Evolutionary conservation across 2,329 filamentous ascomycete genomes (phyloP).

Genomic region (Talaromyces marneffei): DNA sequence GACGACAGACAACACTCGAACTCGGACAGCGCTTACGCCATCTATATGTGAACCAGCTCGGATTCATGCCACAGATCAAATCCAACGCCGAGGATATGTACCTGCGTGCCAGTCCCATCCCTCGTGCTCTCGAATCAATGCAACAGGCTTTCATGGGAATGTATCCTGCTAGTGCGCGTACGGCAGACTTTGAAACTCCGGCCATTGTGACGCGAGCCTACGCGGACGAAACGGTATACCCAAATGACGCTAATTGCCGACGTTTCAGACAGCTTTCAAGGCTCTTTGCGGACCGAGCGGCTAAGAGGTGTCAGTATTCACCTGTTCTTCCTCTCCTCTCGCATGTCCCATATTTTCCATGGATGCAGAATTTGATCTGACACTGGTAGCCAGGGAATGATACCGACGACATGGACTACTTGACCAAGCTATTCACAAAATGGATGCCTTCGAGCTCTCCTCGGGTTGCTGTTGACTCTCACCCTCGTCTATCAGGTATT

Average conservation of each 20-base stretch:
- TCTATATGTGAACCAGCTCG: conserved; percentile 69
- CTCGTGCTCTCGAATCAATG: conserved; percentile 69
- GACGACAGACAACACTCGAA: conserved; percentile 64
- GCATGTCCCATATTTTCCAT: neutral
- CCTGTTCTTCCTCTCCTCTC: neutral
- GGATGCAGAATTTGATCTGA: neutral
- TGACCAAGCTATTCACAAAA: conserved; percentile 70
- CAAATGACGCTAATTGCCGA: conserved; percentile 68
- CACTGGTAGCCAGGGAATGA: conserved; percentile 50
- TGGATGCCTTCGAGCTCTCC: conserved; percentile 72
- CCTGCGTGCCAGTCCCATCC: conserved; percentile 67
- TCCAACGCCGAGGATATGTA: conserved; percentile 58
- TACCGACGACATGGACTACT: conserved; percentile 73
- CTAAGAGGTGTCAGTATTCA: conserved; percentile 52
- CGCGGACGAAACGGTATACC: conserved; percentile 71
- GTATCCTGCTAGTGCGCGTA: conserved; percentile 56
- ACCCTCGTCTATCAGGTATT: conserved; percentile 78
- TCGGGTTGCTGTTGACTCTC: conserved; percentile 73
- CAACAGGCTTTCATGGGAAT: conserved; percentile 70
- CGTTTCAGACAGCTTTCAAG: conserved; percentile 64
- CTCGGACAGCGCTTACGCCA: conserved; percentile 62
- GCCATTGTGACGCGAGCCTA: conserved; percentile 61
- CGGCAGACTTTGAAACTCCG: conserved; percentile 52
- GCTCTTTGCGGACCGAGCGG: conserved; percentile 66
- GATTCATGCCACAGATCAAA: conserved; percentile 61